Conservation (phyloP, 2,329 filamentous ascomycete species). For the Achaetomium macrosporum region DNA sequence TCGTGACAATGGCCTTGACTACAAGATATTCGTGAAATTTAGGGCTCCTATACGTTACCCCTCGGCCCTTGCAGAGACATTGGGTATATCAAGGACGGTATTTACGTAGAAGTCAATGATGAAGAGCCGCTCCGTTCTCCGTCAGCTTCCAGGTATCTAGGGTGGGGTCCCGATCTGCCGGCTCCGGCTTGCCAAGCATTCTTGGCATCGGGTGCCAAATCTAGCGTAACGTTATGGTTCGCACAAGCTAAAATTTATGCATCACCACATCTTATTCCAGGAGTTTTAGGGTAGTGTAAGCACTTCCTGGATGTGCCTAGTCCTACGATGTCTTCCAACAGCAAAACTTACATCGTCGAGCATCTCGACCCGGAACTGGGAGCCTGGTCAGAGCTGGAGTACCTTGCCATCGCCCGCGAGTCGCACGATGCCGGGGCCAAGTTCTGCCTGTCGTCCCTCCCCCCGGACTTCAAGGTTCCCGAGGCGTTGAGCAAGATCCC, state of each 20-base stretch:
- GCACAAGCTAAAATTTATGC: slow-evolving; percentile 11
- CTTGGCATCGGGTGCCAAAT: slow-evolving; percentile 15
- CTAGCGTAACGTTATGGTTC: slow-evolving; percentile 4
- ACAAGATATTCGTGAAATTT: background rate
- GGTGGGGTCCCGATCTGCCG: slow-evolving; percentile 7
- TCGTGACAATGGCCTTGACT: background rate
- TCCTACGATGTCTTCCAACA: slow-evolving; percentile 32
- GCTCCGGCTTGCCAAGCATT: slow-evolving; percentile 7
- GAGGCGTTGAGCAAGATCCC: slow-evolving; percentile 47
- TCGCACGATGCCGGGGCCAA: slow-evolving; percentile 58
- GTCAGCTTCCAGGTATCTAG: background rate
- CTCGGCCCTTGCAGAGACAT: no score
- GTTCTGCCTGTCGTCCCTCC: slow-evolving; percentile 80
- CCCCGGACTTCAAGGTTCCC: slow-evolving; percentile 61
- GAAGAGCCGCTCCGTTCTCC: background rate
- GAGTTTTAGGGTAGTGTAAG: no score
- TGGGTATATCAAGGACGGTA: no score
- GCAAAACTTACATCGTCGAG: slow-evolving; percentile 86
- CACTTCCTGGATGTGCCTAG: no score
- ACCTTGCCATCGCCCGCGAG: slow-evolving; percentile 79
- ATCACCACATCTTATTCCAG: no score
- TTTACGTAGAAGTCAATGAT: no score
- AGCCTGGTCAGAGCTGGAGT: slow-evolving; percentile 90
- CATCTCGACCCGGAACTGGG: slow-evolving; percentile 94
- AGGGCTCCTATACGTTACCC: background rate